phyloP scores from a whole-genome alignment of 768 basidiomycete species.

The Sutorius australiensis region DNA sequence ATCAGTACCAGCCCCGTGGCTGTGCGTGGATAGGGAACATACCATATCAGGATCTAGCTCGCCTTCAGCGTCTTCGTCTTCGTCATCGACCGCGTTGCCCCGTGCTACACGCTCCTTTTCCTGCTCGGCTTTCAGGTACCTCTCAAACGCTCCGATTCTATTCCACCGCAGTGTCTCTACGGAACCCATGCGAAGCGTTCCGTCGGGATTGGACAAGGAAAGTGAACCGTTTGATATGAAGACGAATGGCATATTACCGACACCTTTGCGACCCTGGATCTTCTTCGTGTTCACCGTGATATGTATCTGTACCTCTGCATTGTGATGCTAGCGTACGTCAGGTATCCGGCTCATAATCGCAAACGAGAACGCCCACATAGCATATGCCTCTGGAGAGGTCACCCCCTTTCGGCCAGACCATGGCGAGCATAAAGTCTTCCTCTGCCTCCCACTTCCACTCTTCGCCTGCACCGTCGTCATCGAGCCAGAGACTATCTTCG shows the following conservation, averaged over 20 bases:
- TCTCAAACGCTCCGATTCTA: conserved; percentile 26
- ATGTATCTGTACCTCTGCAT: conserved; percentile 50
- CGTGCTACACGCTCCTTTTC: conserved; percentile 24
- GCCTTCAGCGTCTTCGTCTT: conserved; percentile 23
- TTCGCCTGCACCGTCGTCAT: conserved; percentile 36
- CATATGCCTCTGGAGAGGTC: conserved; percentile 48
- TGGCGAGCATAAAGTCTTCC: conserved; percentile 57
- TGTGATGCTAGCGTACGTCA: conserved; percentile 45
- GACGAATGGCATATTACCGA: conserved; percentile 57
- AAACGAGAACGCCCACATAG: conserved; percentile 47
- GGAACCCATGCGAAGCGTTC: conserved; percentile 20
- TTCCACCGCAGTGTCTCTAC: conserved; percentile 30
- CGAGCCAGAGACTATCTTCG: conserved; percentile 29
- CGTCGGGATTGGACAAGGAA: conserved; percentile 23
- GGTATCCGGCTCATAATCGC: neutral
- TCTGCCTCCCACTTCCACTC: conserved; percentile 69
- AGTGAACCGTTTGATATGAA: conserved; percentile 49
- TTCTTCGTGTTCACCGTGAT: conserved; percentile 55
- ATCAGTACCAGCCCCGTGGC: neutral
- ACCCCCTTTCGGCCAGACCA: conserved; percentile 51
- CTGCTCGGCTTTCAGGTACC: conserved; percentile 24
- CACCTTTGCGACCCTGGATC: conserved; percentile 53
- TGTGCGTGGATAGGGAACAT: neutral
- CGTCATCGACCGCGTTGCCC: conserved; percentile 15
- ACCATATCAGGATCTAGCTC: conserved; percentile 30